These are phyloP conservation scores for Mercurialis annua DNA, from an alignment of 345 rosid genomes.

Conservation along the genomic window DNA sequence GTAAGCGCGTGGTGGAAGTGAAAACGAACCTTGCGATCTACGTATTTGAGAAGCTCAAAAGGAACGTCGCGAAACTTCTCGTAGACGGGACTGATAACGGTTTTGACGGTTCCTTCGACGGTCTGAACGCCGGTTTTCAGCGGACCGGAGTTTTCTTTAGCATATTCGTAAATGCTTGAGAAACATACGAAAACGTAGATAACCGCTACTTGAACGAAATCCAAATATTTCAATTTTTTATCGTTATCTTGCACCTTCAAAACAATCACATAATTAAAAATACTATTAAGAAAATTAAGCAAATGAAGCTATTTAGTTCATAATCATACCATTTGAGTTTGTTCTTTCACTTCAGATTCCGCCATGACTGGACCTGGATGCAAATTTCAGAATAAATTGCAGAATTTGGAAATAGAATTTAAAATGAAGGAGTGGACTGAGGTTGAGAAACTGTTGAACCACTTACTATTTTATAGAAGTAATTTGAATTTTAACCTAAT, in stretches of 20 bases:
- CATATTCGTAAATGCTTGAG: constrained; percentile 49
- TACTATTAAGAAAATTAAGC: neutral
- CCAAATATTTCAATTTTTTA: constrained; percentile 54
- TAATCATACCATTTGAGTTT: constrained; percentile 17
- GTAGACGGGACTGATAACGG: constrained; percentile 62
- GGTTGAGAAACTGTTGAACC: too few species aligned
- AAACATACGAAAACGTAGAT: constrained; percentile 43
- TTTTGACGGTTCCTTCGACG: constrained; percentile 52
- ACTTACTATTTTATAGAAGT: neutral
- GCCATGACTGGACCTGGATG: constrained; percentile 22
- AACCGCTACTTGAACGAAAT: constrained; percentile 50
- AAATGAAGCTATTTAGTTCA: too few species aligned
- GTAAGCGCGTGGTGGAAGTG: too few species aligned
- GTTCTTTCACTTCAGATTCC: constrained; percentile 28
- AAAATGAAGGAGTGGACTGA: too few species aligned
- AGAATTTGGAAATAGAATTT: too few species aligned
- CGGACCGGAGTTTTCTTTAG: constrained; percentile 76
- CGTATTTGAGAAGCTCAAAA: constrained; percentile 53
- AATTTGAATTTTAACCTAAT: too few species aligned
- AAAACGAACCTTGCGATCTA: constrained; percentile 57
- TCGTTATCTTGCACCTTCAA: constrained; percentile 28
- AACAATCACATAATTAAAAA: neutral
- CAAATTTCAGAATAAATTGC: too few species aligned
- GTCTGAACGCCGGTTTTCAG: constrained; percentile 60
- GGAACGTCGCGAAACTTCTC: constrained; percentile 57